Evolutionary conservation across 768 basidiomycete species (phyloP).

Genomic region (Lactarius quietus): DNA sequence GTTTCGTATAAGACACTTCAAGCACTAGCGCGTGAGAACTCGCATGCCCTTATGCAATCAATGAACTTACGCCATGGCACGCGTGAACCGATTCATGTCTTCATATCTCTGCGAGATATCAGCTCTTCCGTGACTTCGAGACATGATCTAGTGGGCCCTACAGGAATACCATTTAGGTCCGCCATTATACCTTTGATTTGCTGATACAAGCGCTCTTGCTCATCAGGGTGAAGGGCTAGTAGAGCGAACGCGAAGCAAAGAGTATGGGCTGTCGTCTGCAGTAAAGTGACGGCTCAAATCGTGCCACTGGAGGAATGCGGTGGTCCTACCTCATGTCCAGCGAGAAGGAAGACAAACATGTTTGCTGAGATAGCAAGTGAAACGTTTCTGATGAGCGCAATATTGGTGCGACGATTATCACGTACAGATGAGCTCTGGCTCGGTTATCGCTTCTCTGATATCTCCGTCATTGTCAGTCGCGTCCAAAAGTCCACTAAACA

Average conservation of each 20-base stretch:
- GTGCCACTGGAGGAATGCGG: background rate
- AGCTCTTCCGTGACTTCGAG: background rate
- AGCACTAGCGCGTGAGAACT: background rate
- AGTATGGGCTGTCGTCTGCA: constrained; percentile 38
- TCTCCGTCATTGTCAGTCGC: constrained; percentile 24
- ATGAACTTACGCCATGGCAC: constrained; percentile 23
- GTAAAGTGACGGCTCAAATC: background rate
- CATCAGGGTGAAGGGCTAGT: constrained; percentile 41
- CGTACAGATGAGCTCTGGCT: constrained; percentile 28
- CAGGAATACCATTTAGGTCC: constrained; percentile 29
- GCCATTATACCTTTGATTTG: constrained; percentile 36
- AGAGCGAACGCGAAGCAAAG: constrained; percentile 40
- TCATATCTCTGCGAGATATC: constrained; percentile 26
- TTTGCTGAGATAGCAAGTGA: constrained; percentile 20
- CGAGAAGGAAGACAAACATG: constrained; percentile 35
- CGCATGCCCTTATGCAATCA: background rate
- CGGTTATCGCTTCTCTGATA: constrained; percentile 16
- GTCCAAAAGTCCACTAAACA: constrained; percentile 30
- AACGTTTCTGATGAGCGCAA: background rate
- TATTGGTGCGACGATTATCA: background rate
- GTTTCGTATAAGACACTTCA: constrained; percentile 49
- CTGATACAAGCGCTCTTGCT: constrained; percentile 40
- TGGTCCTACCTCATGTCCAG: constrained; percentile 33
- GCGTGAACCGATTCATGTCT: constrained; percentile 25
- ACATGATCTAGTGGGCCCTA: background rate